These are phyloP conservation scores for Bonnemaisonia californica DNA, from an alignment of 31 red algal genomes.

Conservation along the genomic window DNA sequence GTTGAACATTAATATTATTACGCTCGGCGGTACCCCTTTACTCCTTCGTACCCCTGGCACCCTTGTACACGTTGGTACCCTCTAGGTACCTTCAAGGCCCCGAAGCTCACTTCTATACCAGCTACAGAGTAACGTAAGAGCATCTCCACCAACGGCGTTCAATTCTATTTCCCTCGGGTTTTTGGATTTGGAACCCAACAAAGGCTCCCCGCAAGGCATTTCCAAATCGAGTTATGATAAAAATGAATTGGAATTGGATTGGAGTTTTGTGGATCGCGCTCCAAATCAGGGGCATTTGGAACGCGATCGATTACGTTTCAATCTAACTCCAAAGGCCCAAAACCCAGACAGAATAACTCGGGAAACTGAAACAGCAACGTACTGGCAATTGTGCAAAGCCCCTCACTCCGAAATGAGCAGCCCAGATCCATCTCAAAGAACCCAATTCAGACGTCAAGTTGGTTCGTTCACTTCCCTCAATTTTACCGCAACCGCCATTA, in stretches of 20 bases:
- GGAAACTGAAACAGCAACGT: background rate
- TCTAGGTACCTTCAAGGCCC: too few relatives aligned
- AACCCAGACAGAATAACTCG: background rate
- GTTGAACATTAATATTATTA: too few relatives aligned
- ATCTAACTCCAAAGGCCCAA: background rate
- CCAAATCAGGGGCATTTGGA: conserved; percentile 1
- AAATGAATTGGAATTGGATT: too few relatives aligned
- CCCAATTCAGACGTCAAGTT: too few relatives aligned
- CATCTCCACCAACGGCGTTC: background rate
- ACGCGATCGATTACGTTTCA: too few relatives aligned
- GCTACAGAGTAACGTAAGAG: too few relatives aligned
- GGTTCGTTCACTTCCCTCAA: background rate
- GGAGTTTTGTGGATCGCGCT: conserved; percentile 1
- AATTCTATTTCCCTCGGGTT: conserved; percentile 2
- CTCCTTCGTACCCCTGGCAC: too few relatives aligned
- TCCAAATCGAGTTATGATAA: background rate
- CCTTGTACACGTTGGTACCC: too few relatives aligned
- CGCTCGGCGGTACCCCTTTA: too few relatives aligned
- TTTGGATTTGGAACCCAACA: background rate
- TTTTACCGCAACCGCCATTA: background rate
- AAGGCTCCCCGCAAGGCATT: background rate
- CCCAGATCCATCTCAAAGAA: too few relatives aligned
- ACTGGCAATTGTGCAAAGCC: background rate
- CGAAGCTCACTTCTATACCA: too few relatives aligned
- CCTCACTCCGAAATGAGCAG: too few relatives aligned